Percentiles rank a stretch among this genome's conserved stretches.
Conservation (phyloP, 805 yeast species). For the Priceomyces medius region DNA sequence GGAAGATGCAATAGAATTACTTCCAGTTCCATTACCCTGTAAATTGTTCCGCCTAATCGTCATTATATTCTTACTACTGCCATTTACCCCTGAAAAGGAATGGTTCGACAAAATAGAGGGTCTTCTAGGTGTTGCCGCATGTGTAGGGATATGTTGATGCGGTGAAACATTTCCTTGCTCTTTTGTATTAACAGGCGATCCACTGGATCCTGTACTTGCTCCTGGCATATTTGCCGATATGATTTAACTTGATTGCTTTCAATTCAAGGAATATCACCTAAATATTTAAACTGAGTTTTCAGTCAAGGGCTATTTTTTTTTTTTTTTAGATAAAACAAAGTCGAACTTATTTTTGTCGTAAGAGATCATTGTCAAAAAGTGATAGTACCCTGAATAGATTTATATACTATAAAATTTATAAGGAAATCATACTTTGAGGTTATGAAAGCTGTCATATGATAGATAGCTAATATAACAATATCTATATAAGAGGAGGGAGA, state of each 20-base stretch:
- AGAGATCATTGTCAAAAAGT: too few relatives aligned
- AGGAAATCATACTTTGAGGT: too few relatives aligned
- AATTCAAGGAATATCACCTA: neutral
- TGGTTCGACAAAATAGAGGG: slow-evolving; percentile 3
- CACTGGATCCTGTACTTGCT: slow-evolving; percentile 4
- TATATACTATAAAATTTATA: too few relatives aligned
- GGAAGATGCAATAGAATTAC: neutral
- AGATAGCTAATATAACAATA: too few relatives aligned
- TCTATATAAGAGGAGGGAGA: too few relatives aligned
- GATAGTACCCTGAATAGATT: too few relatives aligned
- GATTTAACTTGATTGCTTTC: neutral
- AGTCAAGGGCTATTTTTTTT: neutral
- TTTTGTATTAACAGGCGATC: slow-evolving; percentile 1
- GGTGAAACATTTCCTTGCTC: slow-evolving; percentile 1
- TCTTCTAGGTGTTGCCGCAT: neutral
- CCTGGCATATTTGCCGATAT: slow-evolving; percentile 4
- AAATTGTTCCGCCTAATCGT: neutral
- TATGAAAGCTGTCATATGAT: too few relatives aligned
- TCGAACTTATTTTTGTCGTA: neutral
- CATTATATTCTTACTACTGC: neutral
- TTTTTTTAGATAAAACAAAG: neutral
- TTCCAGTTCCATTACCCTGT: neutral
- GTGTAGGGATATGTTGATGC: neutral
- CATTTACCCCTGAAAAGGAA: neutral
- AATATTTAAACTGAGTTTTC: neutral